phyloP scores from a whole-genome alignment of 345 rosid genomes.

The Mangifera indica region DNA sequence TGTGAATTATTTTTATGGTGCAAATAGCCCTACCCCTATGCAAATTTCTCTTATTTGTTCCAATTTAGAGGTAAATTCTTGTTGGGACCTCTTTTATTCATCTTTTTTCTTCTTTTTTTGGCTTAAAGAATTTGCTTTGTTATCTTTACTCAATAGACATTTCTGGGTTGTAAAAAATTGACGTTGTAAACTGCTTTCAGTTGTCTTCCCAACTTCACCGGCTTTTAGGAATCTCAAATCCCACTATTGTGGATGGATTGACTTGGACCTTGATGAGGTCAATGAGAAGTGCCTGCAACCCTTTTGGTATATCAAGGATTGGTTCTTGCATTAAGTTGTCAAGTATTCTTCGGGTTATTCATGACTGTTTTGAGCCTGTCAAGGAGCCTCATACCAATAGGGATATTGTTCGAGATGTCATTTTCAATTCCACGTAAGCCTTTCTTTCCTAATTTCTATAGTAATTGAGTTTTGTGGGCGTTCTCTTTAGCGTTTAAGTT shows the following conservation, averaged over 20 bases:
- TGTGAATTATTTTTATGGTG: too few relatives aligned
- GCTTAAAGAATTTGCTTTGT: not conserved
- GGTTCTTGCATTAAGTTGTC: conserved; percentile 36
- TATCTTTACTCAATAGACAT: not conserved
- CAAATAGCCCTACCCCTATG: too few relatives aligned
- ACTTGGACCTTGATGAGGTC: conserved; percentile 53
- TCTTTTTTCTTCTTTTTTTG: not conserved
- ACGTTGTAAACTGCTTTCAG: conserved; percentile 31
- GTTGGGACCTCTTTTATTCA: not conserved
- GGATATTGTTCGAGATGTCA: conserved; percentile 43
- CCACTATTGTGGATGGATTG: conserved; percentile 47
- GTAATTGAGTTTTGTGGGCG: not conserved
- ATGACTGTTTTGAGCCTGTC: conserved; percentile 50
- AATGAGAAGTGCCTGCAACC: conserved; percentile 20
- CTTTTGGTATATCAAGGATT: conserved; percentile 21
- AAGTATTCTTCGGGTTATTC: conserved; percentile 38
- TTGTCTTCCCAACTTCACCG: conserved; percentile 35
- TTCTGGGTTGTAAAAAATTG: not conserved
- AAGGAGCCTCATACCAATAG: conserved; percentile 40
- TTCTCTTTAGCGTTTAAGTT: not conserved
- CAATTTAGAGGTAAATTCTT: not conserved
- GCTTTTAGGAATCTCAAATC: conserved; percentile 51
- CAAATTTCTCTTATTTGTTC: not conserved
- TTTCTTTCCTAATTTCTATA: not conserved
- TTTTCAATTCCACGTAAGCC: conserved; percentile 41